Conservation (phyloP, 2,329 filamentous ascomycete species). For the Penicillium sp. region DNA sequence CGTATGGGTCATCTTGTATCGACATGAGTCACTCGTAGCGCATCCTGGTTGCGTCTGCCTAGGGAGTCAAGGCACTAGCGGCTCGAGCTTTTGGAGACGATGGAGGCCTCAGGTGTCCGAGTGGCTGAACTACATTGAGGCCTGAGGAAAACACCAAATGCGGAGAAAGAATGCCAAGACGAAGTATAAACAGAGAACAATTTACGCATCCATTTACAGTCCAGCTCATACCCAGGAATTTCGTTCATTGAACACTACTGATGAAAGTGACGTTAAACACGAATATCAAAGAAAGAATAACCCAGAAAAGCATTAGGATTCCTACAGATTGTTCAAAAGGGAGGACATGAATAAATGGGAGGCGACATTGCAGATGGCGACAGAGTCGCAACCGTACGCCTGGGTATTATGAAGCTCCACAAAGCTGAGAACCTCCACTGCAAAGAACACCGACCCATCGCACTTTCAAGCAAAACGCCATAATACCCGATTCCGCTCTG, state of each 20-base stretch:
- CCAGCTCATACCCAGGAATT: not conserved
- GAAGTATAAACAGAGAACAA: not conserved
- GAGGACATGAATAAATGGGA: not conserved
- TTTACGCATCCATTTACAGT: not conserved
- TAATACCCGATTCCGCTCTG: slow-evolving; percentile 14
- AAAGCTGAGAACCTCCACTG: slow-evolving; percentile 22
- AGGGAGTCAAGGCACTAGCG: not conserved
- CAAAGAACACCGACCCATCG: slow-evolving; percentile 31
- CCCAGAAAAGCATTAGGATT: not conserved
- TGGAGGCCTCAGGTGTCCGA: slow-evolving; percentile 1
- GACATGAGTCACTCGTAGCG: slow-evolving; percentile 8
- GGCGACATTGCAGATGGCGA: not conserved
- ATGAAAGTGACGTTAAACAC: not conserved
- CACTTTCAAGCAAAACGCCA: slow-evolving; percentile 31
- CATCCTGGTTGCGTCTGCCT: slow-evolving; percentile 4
- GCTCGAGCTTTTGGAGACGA: not conserved
- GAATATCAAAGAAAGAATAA: not conserved
- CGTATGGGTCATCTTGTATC: not conserved
- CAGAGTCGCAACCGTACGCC: slow-evolving; percentile 21
- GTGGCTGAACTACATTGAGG: not conserved
- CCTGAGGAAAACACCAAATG: not conserved
- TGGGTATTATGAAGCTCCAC: slow-evolving; percentile 36
- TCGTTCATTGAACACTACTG: not conserved
- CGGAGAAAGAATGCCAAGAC: not conserved
- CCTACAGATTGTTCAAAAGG: not conserved